Conservation (phyloP, 345 rosid species). For the Sapria himalayana region DNA sequence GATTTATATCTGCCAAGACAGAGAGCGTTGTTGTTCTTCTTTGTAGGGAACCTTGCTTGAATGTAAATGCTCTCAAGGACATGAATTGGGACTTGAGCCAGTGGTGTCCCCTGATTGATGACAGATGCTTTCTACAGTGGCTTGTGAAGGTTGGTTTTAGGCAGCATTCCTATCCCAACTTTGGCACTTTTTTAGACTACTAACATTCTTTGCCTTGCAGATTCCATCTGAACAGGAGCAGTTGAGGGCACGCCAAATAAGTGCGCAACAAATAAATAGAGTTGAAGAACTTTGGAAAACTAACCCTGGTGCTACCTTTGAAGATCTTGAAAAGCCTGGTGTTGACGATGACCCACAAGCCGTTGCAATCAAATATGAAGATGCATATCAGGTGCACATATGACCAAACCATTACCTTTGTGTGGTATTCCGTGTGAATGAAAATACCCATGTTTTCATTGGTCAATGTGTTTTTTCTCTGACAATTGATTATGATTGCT, state of each 20-base stretch:
- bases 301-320: conserved; percentile 92
- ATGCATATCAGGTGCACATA: conserved; percentile 98
- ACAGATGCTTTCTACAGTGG: conserved; percentile 97
- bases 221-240: conserved; percentile 98
- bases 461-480: conserved; percentile 2
- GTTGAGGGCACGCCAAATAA: conserved; percentile 94
- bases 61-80: conserved; percentile 94
- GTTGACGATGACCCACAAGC: conserved; percentile 98
- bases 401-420: no score
- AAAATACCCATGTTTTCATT: background rate
- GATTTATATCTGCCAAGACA: conserved; percentile 93
- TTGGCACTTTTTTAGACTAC: conserved; percentile 1
- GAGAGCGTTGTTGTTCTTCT: conserved; percentile 99
- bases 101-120: conserved; percentile 98
- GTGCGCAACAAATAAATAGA: conserved; percentile 97
- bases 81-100: conserved; percentile 99
- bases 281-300: conserved; percentile 98
- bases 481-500: background rate
- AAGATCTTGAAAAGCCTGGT: conserved; percentile 99
- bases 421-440: conserved; percentile 3
- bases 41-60: conserved; percentile 97
- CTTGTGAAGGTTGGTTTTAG: conserved; percentile 77
- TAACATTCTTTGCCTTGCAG: conserved; percentile 22
- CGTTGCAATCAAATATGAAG: conserved; percentile 87
- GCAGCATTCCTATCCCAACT: background rate